Evolutionary conservation across 495 filamentous ascomycete species (phyloP).

Genomic region (Tuber melanosporum): DNA sequence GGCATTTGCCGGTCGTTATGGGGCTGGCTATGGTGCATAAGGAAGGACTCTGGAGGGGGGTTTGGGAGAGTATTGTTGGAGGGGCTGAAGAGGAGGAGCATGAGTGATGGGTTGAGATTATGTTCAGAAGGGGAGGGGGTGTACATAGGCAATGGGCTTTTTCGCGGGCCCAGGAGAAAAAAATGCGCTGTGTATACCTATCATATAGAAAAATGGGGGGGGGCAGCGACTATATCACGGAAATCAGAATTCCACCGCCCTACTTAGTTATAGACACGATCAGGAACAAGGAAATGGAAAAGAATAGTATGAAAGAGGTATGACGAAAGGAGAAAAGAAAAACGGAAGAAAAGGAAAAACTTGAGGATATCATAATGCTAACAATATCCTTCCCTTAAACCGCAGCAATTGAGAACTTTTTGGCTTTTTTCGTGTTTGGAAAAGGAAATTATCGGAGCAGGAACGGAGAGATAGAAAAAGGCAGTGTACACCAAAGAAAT

Average conservation of each 20-base stretch:
- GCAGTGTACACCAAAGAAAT: background rate
- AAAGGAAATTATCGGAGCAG: background rate
- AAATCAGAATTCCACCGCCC: background rate
- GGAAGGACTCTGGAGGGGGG: slow-evolving; percentile 83
- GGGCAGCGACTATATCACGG: background rate
- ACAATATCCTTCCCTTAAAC: background rate
- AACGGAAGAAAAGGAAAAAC: background rate
- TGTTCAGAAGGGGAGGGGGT: background rate
- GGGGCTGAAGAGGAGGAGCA: slow-evolving; percentile 46
- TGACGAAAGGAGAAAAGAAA: background rate
- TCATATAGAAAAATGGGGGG: background rate
- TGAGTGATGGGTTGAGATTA: slow-evolving; percentile 22
- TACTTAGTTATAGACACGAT: background rate
- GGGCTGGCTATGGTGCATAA: slow-evolving; percentile 88
- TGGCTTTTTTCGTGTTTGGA: background rate
- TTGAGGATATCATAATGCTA: background rate
- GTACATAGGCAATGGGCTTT: background rate
- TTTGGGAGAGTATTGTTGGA: slow-evolving; percentile 55
- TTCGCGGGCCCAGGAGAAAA: background rate
- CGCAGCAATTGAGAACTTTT: background rate
- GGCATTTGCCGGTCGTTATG: slow-evolving; percentile 88
- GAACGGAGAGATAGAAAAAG: background rate
- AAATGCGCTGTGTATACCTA: background rate
- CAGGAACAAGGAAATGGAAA: background rate
- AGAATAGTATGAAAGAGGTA: background rate